These are phyloP conservation scores for Marasmius fiardii DNA, from an alignment of 1,284 basidiomycete species.

Conservation along the genomic window DNA sequence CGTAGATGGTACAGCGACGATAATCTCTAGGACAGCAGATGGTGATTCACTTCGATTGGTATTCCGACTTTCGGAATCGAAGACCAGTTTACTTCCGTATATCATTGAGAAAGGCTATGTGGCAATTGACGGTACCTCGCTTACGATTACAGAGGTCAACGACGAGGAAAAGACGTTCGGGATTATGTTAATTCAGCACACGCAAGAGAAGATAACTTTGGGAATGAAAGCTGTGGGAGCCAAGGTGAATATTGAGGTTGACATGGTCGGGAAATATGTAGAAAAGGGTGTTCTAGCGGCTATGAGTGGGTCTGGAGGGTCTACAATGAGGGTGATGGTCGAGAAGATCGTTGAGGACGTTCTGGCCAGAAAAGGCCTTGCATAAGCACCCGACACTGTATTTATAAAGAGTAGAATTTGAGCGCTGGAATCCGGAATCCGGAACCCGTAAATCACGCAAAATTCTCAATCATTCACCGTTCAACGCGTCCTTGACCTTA, in stretches of 20 bases:
- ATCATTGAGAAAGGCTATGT: conserved; percentile 97
- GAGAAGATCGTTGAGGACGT: conserved; percentile 72
- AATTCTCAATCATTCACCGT: not conserved
- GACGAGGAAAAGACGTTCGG: conserved; percentile 73
- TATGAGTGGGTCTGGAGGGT: conserved; percentile 57
- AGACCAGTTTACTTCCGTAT: conserved; percentile 68
- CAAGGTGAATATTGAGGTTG: conserved; percentile 93
- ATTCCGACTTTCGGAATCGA: conserved; percentile 72
- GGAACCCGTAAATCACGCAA: not conserved
- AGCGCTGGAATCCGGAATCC: not conserved
- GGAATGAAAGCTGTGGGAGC: conserved; percentile 73
- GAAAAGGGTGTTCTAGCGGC: conserved; percentile 78
- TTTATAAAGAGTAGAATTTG: too few species aligned
- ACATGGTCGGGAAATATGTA: conserved; percentile 90
- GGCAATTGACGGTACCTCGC: conserved; percentile 90
- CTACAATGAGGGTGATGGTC: conserved; percentile 56
- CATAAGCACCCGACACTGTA: too few species aligned
- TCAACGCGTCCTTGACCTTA: not conserved
- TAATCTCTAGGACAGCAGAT: conserved; percentile 67
- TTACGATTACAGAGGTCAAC: conserved; percentile 87
- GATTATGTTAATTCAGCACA: conserved; percentile 96
- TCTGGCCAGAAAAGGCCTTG: conserved; percentile 48
- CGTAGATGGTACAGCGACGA: conserved; percentile 85
- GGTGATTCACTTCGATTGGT: conserved; percentile 85
- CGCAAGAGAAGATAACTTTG: conserved; percentile 86